A percentile compares a stretch with the other conserved stretches of the same genome.
Evolutionary conservation across 2,329 filamentous ascomycete species (phyloP).

Genomic region (Thielaviopsis ethacetica): DNA sequence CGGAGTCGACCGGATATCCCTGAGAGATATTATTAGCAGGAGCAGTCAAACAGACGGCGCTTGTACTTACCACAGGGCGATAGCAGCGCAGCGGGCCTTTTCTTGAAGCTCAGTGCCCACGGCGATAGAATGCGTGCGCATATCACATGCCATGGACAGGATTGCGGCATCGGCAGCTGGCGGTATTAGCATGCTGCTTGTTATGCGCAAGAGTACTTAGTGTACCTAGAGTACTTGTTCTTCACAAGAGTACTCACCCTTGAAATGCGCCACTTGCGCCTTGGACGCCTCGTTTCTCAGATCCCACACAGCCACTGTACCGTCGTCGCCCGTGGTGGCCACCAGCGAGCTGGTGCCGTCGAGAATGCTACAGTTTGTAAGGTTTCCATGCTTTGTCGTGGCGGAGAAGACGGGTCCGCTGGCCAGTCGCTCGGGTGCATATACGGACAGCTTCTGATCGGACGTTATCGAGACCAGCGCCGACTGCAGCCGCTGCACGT

Average conservation of each 20-base stretch:
- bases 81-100: slow-evolving; percentile 41
- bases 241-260: slow-evolving; percentile 24
- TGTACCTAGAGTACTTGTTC: too few species aligned
- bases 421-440: slow-evolving; percentile 23
- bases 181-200: not conserved
- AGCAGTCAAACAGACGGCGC: not conserved
- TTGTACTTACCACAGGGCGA: slow-evolving; percentile 40
- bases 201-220: too few species aligned
- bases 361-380: slow-evolving; percentile 44
- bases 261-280: slow-evolving; percentile 28
- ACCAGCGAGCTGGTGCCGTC: slow-evolving; percentile 36
- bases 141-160: slow-evolving; percentile 47
- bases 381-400: slow-evolving; percentile 38
- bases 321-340: slow-evolving; percentile 57
- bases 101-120: slow-evolving; percentile 58
- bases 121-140: slow-evolving; percentile 41
- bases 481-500: slow-evolving; percentile 6
- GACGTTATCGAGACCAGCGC: slow-evolving; percentile 7
- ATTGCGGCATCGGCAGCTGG: slow-evolving; percentile 27
- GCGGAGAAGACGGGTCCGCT: slow-evolving; percentile 25
- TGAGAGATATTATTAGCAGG: slow-evolving; percentile 16
- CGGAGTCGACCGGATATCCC: slow-evolving; percentile 39
- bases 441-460: slow-evolving; percentile 6
- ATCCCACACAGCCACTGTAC: slow-evolving; percentile 51
- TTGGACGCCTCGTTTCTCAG: slow-evolving; percentile 28